Base-by-base conservation (phyloP, 1,139 yeast genomes). In the Candida pseudoviswanathii region DNA sequence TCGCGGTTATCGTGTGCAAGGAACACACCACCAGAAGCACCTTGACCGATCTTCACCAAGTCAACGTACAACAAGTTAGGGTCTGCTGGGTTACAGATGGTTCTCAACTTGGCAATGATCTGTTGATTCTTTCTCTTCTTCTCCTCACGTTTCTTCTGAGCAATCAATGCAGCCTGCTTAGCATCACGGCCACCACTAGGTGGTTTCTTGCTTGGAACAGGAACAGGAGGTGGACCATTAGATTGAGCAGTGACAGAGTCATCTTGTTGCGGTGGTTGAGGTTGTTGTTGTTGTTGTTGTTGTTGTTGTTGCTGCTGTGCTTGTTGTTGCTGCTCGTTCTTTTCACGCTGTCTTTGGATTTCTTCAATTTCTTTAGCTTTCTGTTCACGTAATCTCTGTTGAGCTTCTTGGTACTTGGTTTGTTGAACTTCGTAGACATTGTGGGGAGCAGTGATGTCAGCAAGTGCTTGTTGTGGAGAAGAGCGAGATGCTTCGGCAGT, bases 11-110 rank as follows among this genome's bases (percentile, higher is more conserved):
- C 91, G 61, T 86, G 85, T 0, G 98, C 98, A 37, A 96, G 89
- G 64, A 86, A 94, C 44, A 94, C 99, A 47, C 98, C 98, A 51
- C 99, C 99, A 37, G 96, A 86, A 0, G 99, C 99, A 62, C 99
- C 99, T 71, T 94, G 98, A 4, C 99, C 99, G 62, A 94, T 87
- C 71, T 94, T 92, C 21, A 79, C 75, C 53, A 92, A 73, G 61
- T 85, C 85, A 44, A 77, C 74, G 66, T 89, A 95, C 45, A 81
- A 67, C 48, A 75, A 75, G 33, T 85, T 82, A n/a, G 99, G 99
- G 67, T 95, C 96, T 2, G 94, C 96, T 38, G 82, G 85, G 2
- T 90, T 80, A 62, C 98, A 94, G 44, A 94, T 92, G 40, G 85
- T 81, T 51, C 82, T 78, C 48, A 94, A 74, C 59, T 84, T 87